Percentiles rank a stretch among this genome's conserved stretches.
These are phyloP conservation scores for Fusarium tjaetaba DNA, from an alignment of 2,329 filamentous ascomycete genomes.

Conservation along the genomic window DNA sequence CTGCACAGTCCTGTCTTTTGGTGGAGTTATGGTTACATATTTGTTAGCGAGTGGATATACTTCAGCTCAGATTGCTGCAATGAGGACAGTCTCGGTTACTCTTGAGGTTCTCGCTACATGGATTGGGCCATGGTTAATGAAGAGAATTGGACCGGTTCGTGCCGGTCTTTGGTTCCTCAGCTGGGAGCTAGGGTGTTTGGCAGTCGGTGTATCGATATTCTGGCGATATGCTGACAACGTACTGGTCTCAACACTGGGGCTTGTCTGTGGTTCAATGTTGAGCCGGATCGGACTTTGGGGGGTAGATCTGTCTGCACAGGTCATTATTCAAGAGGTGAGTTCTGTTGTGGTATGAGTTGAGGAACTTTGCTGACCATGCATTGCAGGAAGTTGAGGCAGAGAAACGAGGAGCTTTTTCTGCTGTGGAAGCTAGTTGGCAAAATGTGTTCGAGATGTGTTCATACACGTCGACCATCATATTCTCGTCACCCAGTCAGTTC, in stretches of 20 bases:
- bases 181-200: conserved; percentile 71
- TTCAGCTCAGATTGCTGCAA: conserved; percentile 61
- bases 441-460: conserved; percentile 76
- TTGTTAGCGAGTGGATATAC: conserved; percentile 64
- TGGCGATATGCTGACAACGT: conserved; percentile 43
- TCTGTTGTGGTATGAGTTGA: not conserved
- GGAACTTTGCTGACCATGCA: conserved; percentile 3
- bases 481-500: conserved; percentile 71
- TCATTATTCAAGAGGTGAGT: conserved; percentile 68
- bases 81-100: conserved; percentile 61
- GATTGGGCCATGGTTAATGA: conserved; percentile 65
- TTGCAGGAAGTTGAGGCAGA: conserved; percentile 62
- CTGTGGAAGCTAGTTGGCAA: conserved; percentile 73
- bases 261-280: conserved; percentile 62
- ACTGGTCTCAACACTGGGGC: conserved; percentile 55
- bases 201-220: conserved; percentile 56
- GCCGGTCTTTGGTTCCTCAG: conserved; percentile 76
- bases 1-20: conserved; percentile 68
- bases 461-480: conserved; percentile 72
- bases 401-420: conserved; percentile 74
- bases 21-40: conserved; percentile 72
- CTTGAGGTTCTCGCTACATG: conserved; percentile 71
- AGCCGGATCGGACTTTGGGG: conserved; percentile 71
- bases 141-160: conserved; percentile 66
- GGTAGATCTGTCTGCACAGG: conserved; percentile 69